phyloP scores from a whole-genome alignment of 2,329 filamentous ascomycete species.

The Pleochaeta shiraiana region DNA sequence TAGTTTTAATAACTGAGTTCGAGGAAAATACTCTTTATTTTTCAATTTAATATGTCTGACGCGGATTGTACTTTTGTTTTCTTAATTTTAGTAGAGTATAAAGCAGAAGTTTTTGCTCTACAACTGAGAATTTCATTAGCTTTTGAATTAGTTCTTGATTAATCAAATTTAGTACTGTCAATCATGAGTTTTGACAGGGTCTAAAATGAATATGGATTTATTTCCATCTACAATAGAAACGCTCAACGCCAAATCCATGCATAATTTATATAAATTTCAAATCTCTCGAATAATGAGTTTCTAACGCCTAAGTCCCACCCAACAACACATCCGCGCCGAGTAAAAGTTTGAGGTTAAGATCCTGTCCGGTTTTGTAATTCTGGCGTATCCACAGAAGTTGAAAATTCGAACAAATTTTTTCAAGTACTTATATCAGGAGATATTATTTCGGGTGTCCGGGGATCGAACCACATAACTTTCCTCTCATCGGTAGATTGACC shows the following conservation, averaged over 20 bases:
- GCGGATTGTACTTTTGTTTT: no score
- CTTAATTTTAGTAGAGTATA: no score
- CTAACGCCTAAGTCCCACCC: not conserved
- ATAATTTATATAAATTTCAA: not conserved
- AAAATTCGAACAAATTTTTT: not conserved
- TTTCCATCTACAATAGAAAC: not conserved
- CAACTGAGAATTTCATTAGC: no score
- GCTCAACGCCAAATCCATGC: not conserved
- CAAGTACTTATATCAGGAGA: constrained; percentile 15
- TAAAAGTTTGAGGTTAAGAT: not conserved
- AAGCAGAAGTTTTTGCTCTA: no score
- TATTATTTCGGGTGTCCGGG: constrained; percentile 14
- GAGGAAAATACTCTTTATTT: no score
- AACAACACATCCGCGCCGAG: not conserved
- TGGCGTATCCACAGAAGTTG: no score
- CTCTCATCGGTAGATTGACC: constrained; percentile 34
- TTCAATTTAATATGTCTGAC: no score
- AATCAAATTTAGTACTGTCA: no score
- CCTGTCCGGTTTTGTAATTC: not conserved
- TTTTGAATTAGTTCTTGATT: no score
- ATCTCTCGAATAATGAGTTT: not conserved
- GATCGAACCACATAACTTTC: constrained; percentile 18
- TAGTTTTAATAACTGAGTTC: no score
- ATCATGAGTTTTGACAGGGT: no score
- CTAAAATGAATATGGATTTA: no score